Evolutionary conservation across 192 early-diverging fungal genomes (phyloP).

Genomic region (Nowakowskiella sp.): DNA sequence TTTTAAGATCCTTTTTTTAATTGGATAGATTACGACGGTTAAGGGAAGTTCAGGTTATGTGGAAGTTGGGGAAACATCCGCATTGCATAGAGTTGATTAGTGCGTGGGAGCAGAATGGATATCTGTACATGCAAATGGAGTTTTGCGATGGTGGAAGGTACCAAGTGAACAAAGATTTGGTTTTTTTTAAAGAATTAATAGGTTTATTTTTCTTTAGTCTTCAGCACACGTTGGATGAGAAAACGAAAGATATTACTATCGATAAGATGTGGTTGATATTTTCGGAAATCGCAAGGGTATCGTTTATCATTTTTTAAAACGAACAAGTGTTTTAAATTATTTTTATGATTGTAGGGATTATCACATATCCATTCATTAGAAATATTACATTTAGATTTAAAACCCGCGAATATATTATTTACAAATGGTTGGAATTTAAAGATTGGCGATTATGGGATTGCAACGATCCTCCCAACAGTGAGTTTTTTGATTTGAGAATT

Average conservation of each 20-base stretch:
- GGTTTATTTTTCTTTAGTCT: conserved; percentile 21
- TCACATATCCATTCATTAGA: conserved; percentile 59
- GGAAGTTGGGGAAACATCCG: conserved; percentile 44
- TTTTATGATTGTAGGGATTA: conserved; percentile 43
- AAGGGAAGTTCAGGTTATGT: conserved; percentile 77
- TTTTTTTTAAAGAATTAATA: no score
- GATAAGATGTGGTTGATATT: conserved; percentile 69
- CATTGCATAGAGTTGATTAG: conserved; percentile 63
- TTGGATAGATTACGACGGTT: conserved; percentile 50
- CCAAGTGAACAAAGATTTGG: no score
- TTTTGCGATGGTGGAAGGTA: conserved; percentile 73
- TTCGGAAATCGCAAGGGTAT: conserved; percentile 47
- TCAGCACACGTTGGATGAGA: conserved; percentile 21
- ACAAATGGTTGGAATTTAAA: conserved; percentile 56
- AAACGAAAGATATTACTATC: conserved; percentile 19
- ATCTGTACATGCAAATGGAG: conserved; percentile 83
- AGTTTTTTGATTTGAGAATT: conserved; percentile 19
- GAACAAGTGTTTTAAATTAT: not conserved
- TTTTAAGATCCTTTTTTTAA: not conserved
- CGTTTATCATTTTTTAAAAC: not conserved
- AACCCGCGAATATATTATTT: conserved; percentile 82
- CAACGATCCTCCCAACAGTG: conserved; percentile 54
- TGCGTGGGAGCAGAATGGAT: conserved; percentile 90
- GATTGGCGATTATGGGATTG: conserved; percentile 88
- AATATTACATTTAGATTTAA: conserved; percentile 84